Percentiles rank a stretch among this genome's conserved stretches.
These are phyloP conservation scores for Microdochium nivale DNA, from an alignment of 2,329 filamentous ascomycete species.

Conservation along the genomic window DNA sequence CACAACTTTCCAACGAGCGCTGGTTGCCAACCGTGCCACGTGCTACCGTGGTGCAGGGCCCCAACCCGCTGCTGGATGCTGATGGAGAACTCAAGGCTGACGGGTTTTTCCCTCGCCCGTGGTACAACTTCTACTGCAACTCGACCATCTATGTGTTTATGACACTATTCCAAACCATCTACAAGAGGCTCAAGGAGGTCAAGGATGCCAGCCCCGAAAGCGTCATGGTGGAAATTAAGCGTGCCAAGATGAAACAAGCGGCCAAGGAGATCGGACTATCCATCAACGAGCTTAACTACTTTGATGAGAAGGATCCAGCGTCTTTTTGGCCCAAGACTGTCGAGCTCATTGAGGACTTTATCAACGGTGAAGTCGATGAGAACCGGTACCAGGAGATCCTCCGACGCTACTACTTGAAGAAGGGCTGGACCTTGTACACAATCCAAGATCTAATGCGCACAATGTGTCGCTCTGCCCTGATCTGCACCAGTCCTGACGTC, in stretches of 20 bases:
- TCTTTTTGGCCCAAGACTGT: constrained; percentile 83
- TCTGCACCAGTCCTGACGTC: constrained; percentile 75
- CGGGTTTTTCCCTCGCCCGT: constrained; percentile 69
- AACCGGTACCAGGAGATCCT: constrained; percentile 81
- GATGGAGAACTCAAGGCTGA: constrained; percentile 64
- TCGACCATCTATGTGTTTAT: constrained; percentile 91
- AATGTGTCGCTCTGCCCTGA: constrained; percentile 70
- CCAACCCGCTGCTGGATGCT: constrained; percentile 46
- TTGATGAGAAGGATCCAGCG: constrained; percentile 53
- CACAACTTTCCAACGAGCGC: constrained; percentile 56
- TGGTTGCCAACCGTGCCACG: constrained; percentile 56
- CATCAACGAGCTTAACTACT: constrained; percentile 72
- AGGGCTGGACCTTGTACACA: constrained; percentile 89
- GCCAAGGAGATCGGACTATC: constrained; percentile 78
- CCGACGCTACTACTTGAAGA: constrained; percentile 82
- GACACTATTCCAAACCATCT: constrained; percentile 85
- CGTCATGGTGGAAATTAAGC: constrained; percentile 65
- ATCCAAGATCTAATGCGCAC: constrained; percentile 81
- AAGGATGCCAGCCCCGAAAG: constrained; percentile 66
- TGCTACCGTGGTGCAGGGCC: constrained; percentile 43
- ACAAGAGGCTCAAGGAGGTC: constrained; percentile 72
- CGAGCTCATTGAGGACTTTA: constrained; percentile 76
- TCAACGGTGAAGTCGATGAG: constrained; percentile 75
- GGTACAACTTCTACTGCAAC: constrained; percentile 88
- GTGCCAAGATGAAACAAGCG: constrained; percentile 67